Conservation (phyloP, 352 stramenopile genomes). For the Pythium aristosporum region DNA sequence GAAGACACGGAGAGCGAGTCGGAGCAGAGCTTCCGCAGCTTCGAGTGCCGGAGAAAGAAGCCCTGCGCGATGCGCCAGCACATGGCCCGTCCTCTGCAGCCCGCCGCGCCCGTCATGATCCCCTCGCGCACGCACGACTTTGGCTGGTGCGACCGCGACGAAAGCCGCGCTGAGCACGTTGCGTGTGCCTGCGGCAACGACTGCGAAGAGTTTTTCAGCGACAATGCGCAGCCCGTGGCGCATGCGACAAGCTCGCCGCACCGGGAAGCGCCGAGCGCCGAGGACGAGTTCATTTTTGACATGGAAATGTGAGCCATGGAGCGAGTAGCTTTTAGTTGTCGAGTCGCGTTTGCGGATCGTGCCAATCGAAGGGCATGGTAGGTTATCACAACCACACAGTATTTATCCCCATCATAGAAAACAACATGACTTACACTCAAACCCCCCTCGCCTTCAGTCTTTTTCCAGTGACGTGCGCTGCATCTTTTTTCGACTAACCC, state of each 20-base stretch:
- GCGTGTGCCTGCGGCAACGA: conserved; percentile 47
- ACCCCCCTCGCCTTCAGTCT: no score
- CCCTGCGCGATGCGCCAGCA: conserved; percentile 38
- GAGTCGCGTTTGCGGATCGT: conserved; percentile 1
- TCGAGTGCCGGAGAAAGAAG: conserved; percentile 46
- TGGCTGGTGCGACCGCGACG: conserved; percentile 43
- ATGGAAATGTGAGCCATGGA: conserved; percentile 51
- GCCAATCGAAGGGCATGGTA: conserved; percentile 1
- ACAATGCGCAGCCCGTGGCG: conserved; percentile 18
- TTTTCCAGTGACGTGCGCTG: no score
- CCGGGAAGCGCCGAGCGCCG: conserved; percentile 21
- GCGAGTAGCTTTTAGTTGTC: neutral
- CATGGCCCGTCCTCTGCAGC: conserved; percentile 1
- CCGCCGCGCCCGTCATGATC: conserved; percentile 31
- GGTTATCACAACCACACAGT: neutral
- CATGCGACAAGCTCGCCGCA: conserved; percentile 1
- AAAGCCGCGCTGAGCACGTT: conserved; percentile 30
- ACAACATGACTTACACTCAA: neutral
- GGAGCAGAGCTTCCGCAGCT: conserved; percentile 49
- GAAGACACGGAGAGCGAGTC: conserved; percentile 74
- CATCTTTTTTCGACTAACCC: neutral
- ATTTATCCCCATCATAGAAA: conserved; percentile 11
- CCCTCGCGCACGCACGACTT: conserved; percentile 41
- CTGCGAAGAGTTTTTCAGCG: conserved; percentile 34
- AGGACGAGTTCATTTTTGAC: conserved; percentile 66